Base-by-base conservation (phyloP, 805 yeast species). In the Kregervanrija pseudodelftensis region DNA sequence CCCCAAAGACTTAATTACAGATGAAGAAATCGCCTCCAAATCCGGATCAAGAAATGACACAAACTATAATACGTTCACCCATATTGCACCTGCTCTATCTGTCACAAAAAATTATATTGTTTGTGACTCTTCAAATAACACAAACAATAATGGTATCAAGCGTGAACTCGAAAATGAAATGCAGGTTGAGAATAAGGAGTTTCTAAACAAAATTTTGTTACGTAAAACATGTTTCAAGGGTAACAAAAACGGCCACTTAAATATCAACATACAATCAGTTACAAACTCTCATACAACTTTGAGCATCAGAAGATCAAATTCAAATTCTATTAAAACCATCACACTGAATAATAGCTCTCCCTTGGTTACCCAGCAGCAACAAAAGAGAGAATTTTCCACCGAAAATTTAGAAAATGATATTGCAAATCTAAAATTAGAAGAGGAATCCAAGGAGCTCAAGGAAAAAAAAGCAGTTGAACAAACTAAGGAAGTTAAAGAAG, bases 201-300 rank as follows among this genome's bases (percentile, higher is more conserved):
- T 22, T 3, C 28, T 35, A 4, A 47, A 42, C 30, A 51, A 45
- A 40, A 54, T 63, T 12, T 35, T 63, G 37, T 47, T 60, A 31
- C 56, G 52, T 40, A 57, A 54, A 35, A 51, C 58, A 1, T 43
- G 46, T 10, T 52, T 52, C 39, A 54, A 51, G 33, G 56, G 55
- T 13, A 61, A 56, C 44, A 61, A 54, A 42, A 63, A 62, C 42
- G 59, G 61, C 8, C 65, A 59, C 42, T 51, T 65, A 11, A 59
- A 49, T 42, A 49, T 64, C 7, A 55, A 51, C 13, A 33, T 64
- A 11, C 54, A 56, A 30, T 46, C 54, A 1, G 45, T 51, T 3
- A 45, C 47, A 17, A 43, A 49, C 22, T 54, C 52, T 13, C 51
- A 53, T 15, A 49, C 59, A 8, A 52, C 57, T 5, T 35, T 63